A percentile compares a stretch with the other conserved stretches of the same genome.
Conservation (phyloP, 2,329 filamentous ascomycete genomes). For the Trichoderma simmonsii region DNA sequence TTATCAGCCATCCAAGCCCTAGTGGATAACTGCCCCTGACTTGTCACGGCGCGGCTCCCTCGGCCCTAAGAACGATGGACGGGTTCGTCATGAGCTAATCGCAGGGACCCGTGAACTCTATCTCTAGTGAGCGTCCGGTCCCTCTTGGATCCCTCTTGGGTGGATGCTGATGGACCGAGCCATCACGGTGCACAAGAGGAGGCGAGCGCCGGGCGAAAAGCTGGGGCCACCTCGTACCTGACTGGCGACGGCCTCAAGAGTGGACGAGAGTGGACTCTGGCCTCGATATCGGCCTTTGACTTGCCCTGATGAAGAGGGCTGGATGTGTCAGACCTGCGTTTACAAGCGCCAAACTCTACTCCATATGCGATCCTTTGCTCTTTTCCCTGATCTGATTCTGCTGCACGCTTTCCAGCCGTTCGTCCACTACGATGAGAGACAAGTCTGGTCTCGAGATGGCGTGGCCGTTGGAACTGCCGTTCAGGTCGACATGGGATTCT, state of each 20-base stretch:
- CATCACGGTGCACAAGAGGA: background rate
- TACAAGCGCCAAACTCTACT: slow-evolving; percentile 11
- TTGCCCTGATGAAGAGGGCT: slow-evolving; percentile 3
- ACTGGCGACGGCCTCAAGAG: background rate
- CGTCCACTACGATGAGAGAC: background rate
- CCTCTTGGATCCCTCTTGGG: background rate
- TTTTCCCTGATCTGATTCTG: background rate
- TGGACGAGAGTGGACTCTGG: background rate
- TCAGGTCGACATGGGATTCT: background rate
- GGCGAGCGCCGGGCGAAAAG: background rate
- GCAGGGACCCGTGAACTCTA: slow-evolving; percentile 13
- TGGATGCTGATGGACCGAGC: background rate
- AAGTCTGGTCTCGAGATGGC: background rate
- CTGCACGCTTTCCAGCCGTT: background rate
- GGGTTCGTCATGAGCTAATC: background rate
- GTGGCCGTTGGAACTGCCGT: background rate
- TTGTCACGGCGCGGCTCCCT: background rate
- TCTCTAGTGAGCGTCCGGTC: background rate
- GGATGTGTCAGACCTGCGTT: slow-evolving; percentile 11
- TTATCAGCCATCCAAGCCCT: background rate
- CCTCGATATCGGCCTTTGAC: background rate
- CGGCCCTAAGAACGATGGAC: background rate
- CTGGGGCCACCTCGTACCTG: background rate
- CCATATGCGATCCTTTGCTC: background rate
- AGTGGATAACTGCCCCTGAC: background rate